Evolutionary conservation across 2,329 filamentous ascomycete species (phyloP).

Genomic region (Byssochlamys sp.): DNA sequence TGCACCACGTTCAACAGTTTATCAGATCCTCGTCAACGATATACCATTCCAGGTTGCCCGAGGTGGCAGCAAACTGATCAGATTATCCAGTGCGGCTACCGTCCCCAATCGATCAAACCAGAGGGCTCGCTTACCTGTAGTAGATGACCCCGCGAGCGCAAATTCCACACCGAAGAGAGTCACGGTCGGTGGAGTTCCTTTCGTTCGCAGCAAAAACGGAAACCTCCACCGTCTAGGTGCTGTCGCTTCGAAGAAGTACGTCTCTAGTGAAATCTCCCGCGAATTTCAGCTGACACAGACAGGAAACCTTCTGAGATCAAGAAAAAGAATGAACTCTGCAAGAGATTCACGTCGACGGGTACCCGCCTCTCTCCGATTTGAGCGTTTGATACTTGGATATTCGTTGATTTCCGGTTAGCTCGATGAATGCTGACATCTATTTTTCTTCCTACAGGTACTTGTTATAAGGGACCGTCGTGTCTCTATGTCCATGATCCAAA

Average conservation of each 20-base stretch:
- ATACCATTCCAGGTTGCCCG: constrained; percentile 64
- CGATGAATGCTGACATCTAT: constrained; percentile 21
- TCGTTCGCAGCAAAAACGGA: constrained; percentile 76
- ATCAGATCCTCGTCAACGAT: constrained; percentile 61
- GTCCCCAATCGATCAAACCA: constrained; percentile 2
- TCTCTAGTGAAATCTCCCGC: constrained; percentile 14
- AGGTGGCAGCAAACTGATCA: constrained; percentile 73
- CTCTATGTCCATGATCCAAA: constrained; percentile 72
- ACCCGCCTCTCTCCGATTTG: constrained; percentile 27
- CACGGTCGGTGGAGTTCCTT: constrained; percentile 65
- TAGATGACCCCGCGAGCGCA: constrained; percentile 50
- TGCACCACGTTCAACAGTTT: constrained; percentile 31
- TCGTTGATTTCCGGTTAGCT: neutral
- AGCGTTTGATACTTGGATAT: neutral
- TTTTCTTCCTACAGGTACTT: constrained; percentile 57
- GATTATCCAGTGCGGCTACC: constrained; percentile 54
- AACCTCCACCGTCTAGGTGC: constrained; percentile 72
- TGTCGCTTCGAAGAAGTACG: constrained; percentile 67
- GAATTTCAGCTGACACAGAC: constrained; percentile 11
- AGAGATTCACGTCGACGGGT: constrained; percentile 50
- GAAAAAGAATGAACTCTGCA: constrained; percentile 67
- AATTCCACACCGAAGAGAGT: constrained; percentile 65
- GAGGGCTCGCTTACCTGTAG: constrained; percentile 37
- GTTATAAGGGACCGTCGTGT: constrained; percentile 70
- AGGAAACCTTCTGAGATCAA: constrained; percentile 43